Percentiles rank a stretch among this genome's conserved stretches.
phyloP scores from a whole-genome alignment of 164 flowering plant species.

The Sextonia rubra region DNA sequence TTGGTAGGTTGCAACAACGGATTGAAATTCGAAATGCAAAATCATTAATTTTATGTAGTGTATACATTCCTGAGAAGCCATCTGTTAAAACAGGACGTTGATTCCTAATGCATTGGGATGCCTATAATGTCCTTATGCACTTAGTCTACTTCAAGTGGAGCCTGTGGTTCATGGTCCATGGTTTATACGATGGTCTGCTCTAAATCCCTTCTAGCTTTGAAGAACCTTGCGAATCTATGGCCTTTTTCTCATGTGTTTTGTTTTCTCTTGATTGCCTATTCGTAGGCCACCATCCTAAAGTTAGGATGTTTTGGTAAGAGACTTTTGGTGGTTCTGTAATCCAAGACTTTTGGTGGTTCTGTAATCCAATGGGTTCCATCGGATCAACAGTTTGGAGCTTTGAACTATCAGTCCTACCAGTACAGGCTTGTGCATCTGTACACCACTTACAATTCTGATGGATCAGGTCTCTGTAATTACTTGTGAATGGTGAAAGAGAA shows the following conservation, averaged over 20 bases:
- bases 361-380: neutral
- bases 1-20: neutral
- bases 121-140: too few relatives aligned
- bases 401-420: too few relatives aligned
- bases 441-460: too few relatives aligned
- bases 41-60: neutral
- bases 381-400: too few relatives aligned
- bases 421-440: too few relatives aligned
- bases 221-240: neutral
- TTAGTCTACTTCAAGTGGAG: neutral
- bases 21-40: neutral
- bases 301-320: neutral
- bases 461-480: too few relatives aligned
- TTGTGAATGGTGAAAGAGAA: too few relatives aligned
- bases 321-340: neutral
- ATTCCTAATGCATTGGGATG: neutral
- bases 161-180: neutral
- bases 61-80: neutral
- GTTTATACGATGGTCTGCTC: neutral
- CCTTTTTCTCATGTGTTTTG: neutral
- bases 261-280: neutral
- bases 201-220: neutral
- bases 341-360: neutral
- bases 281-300: neutral
- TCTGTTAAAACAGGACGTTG: neutral